A percentile compares a stretch with the other conserved stretches of the same genome.
phyloP scores from a whole-genome alignment of 1,284 basidiomycete genomes.

The Ceratobasidium sp. region DNA sequence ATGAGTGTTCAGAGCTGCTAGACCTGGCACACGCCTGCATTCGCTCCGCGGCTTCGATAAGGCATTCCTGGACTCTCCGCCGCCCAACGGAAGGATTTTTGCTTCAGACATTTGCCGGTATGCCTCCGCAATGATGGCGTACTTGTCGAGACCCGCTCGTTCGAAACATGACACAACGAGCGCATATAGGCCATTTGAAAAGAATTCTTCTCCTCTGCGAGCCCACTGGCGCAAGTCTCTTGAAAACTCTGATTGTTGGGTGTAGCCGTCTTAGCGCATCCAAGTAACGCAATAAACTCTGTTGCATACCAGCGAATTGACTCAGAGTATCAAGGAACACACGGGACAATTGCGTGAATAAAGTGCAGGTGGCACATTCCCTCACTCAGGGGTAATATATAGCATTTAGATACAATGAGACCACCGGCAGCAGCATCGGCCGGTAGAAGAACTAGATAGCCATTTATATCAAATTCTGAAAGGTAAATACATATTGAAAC shows the following conservation, averaged over 20 bases:
- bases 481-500: too few relatives aligned
- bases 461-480: too few relatives aligned
- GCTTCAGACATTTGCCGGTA: slow-evolving; percentile 27
- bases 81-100: background rate
- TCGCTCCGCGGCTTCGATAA: background rate
- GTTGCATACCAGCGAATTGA: too few relatives aligned
- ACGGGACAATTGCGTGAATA: too few relatives aligned
- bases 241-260: slow-evolving; percentile 1
- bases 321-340: too few relatives aligned
- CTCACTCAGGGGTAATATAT: too few relatives aligned
- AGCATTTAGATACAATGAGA: too few relatives aligned
- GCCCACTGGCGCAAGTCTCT: slow-evolving; percentile 18
- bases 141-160: slow-evolving; percentile 17
- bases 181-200: slow-evolving; percentile 27
- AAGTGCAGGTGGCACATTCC: too few relatives aligned
- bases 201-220: slow-evolving; percentile 18
- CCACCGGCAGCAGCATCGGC: too few relatives aligned
- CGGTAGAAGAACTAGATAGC: too few relatives aligned
- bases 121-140: slow-evolving; percentile 18
- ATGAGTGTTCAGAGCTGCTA: background rate
- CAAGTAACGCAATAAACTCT: too few relatives aligned
- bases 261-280: too few relatives aligned
- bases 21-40: slow-evolving; percentile 10
- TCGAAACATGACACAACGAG: slow-evolving; percentile 25
- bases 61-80: background rate